phyloP scores from a whole-genome alignment of 148 eudicot species.

The Diospyros kaki region DNA sequence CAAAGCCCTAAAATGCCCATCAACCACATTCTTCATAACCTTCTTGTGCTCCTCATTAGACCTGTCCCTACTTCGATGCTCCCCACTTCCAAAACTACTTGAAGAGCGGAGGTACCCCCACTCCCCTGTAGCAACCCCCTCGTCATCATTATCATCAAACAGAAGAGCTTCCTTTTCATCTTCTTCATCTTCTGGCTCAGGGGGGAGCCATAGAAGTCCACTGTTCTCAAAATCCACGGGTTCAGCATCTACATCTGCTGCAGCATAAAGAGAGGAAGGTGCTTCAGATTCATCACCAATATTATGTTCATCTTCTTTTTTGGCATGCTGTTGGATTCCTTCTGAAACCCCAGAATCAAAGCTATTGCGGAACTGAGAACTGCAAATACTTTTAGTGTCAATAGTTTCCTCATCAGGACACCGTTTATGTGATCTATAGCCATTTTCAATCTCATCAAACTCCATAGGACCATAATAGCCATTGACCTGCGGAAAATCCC shows the following conservation, averaged over 20 bases:
- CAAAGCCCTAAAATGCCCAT: constrained; percentile 91
- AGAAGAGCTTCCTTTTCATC: constrained; percentile 59
- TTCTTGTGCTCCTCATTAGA: constrained; percentile 80
- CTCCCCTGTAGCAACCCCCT: constrained; percentile 63
- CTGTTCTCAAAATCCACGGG: constrained; percentile 93
- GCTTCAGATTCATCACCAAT: constrained; percentile 68
- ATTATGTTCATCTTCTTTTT: constrained; percentile 43
- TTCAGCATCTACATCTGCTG: constrained; percentile 57
- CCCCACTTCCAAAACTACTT: constrained; percentile 73
- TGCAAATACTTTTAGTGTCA: constrained; percentile 40
- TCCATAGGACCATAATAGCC: constrained; percentile 43
- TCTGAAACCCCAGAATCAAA: constrained; percentile 42
- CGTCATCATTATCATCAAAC: constrained; percentile 64
- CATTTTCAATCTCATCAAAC: constrained; percentile 37
- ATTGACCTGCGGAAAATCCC: constrained; percentile 38
- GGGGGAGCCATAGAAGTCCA: constrained; percentile 96
- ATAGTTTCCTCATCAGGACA: constrained; percentile 50
- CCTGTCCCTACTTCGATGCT: constrained; percentile 46
- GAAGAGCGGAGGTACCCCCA: constrained; percentile 63
- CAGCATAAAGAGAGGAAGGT: constrained; percentile 54
- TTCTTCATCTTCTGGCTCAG: constrained; percentile 96
- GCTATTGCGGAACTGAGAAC: constrained; percentile 38
- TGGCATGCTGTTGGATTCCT: constrained; percentile 34
- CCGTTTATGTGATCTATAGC: constrained; percentile 40
- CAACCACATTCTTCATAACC: constrained; percentile 78